phyloP scores from a whole-genome alignment of 1,284 basidiomycete species.

The Malassezia japonica region DNA sequence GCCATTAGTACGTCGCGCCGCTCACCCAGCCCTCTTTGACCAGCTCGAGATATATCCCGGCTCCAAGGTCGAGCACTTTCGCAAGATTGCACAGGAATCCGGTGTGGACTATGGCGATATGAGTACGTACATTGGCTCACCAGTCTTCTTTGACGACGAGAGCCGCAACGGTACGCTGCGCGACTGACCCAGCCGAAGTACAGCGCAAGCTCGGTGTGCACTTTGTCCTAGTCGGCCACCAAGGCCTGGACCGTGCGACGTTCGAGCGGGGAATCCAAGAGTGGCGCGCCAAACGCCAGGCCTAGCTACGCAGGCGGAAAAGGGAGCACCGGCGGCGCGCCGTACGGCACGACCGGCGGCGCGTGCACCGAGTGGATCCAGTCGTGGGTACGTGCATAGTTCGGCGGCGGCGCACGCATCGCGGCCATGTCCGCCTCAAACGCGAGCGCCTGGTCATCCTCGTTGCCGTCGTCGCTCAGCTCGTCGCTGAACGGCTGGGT shows the following conservation, averaged over 20 bases:
- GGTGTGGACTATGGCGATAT: conserved; percentile 38
- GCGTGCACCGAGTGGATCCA: conserved; percentile 5
- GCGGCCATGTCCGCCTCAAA: conserved; percentile 11
- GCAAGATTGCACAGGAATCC: conserved; percentile 24
- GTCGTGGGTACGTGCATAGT: background rate
- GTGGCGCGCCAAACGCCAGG: conserved; percentile 28
- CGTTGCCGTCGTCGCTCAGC: conserved; percentile 33
- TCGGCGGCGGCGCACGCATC: conserved; percentile 3
- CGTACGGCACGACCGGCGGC: conserved; percentile 2
- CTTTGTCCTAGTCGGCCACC: conserved; percentile 36
- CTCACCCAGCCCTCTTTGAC: conserved; percentile 26
- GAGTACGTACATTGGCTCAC: conserved; percentile 13
- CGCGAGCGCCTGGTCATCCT: background rate
- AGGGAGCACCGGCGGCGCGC: conserved; percentile 7
- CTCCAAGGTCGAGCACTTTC: conserved; percentile 39
- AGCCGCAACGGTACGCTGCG: conserved; percentile 21
- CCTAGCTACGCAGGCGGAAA: conserved; percentile 11
- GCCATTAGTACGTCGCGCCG: conserved; percentile 17
- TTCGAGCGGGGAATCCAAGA: conserved; percentile 31
- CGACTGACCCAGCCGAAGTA: conserved; percentile 25
- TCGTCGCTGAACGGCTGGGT: conserved; percentile 37
- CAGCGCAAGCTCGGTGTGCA: conserved; percentile 41
- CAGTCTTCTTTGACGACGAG: conserved; percentile 45
- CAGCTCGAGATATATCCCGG: conserved; percentile 45
- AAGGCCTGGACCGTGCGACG: conserved; percentile 30